These are phyloP conservation scores for Diaporthe sp. DNA, from an alignment of 2,329 filamentous ascomycete species.

Conservation along the genomic window DNA sequence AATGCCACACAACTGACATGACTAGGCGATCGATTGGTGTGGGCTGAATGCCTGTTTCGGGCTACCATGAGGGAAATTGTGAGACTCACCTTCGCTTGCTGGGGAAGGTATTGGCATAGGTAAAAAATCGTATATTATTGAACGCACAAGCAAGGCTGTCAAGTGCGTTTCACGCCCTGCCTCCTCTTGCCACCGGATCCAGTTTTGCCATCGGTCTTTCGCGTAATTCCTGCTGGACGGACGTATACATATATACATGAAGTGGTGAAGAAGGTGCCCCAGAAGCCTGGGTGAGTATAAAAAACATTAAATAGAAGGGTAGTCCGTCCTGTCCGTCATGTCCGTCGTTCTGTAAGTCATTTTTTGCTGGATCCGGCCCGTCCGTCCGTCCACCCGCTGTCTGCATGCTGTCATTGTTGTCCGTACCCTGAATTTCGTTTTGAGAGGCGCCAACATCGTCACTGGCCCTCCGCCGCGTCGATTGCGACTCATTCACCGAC, in stretches of 20 bases:
- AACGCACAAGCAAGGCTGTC: neutral
- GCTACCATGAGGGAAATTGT: neutral
- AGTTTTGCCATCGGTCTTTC: neutral
- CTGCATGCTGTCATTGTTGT: constrained; percentile 9
- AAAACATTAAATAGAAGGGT: constrained; percentile 21
- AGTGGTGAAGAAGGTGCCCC: neutral
- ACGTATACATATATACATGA: constrained; percentile 20
- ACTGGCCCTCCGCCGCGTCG: constrained; percentile 26
- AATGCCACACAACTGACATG: neutral
- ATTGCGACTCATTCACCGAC: neutral
- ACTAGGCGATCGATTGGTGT: neutral
- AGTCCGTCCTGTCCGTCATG: constrained; percentile 14
- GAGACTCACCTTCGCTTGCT: neutral
- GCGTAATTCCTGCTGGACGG: constrained; percentile 4
- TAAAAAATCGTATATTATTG: constrained; percentile 18
- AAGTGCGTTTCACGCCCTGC: neutral
- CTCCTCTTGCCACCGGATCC: neutral
- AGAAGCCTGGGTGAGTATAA: neutral
- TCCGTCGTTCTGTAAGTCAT: neutral
- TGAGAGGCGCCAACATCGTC: neutral
- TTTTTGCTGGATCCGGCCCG: constrained; percentile 5
- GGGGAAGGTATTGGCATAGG: neutral
- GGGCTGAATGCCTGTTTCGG: too few species aligned
- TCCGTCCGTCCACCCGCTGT: neutral
- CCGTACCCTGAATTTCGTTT: too few species aligned